Evolutionary conservation across 1,139 yeast genomes (phyloP).

Genomic region (Ashbya aceris): DNA sequence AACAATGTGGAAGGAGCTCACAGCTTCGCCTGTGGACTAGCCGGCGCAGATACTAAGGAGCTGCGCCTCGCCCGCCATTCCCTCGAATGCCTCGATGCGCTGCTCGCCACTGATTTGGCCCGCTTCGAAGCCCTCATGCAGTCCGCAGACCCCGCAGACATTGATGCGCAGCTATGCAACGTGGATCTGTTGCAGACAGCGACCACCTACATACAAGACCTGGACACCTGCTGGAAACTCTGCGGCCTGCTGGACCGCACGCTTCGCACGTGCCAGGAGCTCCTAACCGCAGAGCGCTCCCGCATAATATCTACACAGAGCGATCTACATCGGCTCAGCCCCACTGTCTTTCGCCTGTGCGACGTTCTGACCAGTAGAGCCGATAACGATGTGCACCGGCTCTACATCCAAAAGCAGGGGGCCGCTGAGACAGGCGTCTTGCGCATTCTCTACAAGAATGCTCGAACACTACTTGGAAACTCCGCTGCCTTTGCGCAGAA

Average conservation of each 20-base stretch:
- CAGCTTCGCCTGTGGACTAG: conserved; percentile 2
- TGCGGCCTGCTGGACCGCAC: conserved; percentile 15
- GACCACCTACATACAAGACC: conserved; percentile 2
- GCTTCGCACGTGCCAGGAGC: conserved; percentile 12
- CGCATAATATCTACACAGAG: conserved; percentile 8
- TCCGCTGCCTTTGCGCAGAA: conserved; percentile 19
- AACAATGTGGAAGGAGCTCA: conserved; percentile 15
- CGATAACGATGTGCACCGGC: conserved; percentile 23
- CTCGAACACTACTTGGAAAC: conserved; percentile 18
- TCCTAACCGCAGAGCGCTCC: conserved; percentile 12
- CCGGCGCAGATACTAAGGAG: conserved; percentile 8
- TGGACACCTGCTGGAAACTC: conserved; percentile 17
- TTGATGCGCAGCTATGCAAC: conserved; percentile 9
- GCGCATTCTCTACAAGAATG: conserved; percentile 20
- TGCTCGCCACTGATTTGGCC: conserved; percentile 6
- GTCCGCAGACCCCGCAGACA: conserved; percentile 5
- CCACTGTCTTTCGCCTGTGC: conserved; percentile 22
- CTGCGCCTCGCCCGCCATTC: conserved; percentile 10
- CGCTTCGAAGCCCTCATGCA: conserved; percentile 7
- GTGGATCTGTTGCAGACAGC: conserved; percentile 13
- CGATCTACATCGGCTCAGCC: conserved; percentile 17
- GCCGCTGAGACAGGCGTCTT: conserved; percentile 4
- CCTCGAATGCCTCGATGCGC: conserved; percentile 3
- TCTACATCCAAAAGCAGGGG: conserved; percentile 10
- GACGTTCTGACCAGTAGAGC: conserved; percentile 19